phyloP scores from a whole-genome alignment of 441 rosid species.

The Corymbia citriodora region DNA sequence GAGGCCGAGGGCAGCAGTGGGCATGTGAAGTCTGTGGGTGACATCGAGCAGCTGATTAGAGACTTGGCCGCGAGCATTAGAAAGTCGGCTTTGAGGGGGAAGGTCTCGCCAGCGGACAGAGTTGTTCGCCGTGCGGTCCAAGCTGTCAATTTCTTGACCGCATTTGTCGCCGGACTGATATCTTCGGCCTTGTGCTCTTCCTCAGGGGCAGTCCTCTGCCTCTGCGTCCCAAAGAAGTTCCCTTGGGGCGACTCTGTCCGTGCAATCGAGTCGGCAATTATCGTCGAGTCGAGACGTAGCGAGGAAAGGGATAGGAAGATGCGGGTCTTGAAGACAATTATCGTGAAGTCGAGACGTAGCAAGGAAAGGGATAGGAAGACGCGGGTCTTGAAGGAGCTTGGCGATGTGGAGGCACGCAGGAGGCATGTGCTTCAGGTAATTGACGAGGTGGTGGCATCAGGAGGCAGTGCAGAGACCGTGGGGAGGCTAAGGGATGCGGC shows the following conservation, averaged over 20 bases:
- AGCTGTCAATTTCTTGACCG: slow-evolving; percentile 5
- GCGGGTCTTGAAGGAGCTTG: neutral
- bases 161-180: neutral
- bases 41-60: neutral
- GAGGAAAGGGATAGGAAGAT: neutral
- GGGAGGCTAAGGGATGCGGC: neutral
- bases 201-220: neutral
- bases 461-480: neutral
- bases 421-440: neutral
- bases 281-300: neutral
- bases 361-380: neutral
- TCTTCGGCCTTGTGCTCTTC: slow-evolving; percentile 1
- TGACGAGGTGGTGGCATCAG: neutral
- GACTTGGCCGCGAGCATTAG: neutral
- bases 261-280: neutral
- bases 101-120: neutral
- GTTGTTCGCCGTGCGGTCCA: neutral
- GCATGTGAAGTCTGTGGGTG: neutral
- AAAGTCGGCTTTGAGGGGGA: neutral
- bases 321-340: neutral
- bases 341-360: neutral
- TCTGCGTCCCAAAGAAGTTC: slow-evolving; percentile 3
- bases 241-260: neutral
- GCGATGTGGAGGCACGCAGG: slow-evolving; percentile 1
- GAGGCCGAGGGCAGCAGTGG: neutral